Evolutionary conservation across 2,329 filamentous ascomycete genomes (phyloP).

Genomic region (Dichotomopilus funicola): DNA sequence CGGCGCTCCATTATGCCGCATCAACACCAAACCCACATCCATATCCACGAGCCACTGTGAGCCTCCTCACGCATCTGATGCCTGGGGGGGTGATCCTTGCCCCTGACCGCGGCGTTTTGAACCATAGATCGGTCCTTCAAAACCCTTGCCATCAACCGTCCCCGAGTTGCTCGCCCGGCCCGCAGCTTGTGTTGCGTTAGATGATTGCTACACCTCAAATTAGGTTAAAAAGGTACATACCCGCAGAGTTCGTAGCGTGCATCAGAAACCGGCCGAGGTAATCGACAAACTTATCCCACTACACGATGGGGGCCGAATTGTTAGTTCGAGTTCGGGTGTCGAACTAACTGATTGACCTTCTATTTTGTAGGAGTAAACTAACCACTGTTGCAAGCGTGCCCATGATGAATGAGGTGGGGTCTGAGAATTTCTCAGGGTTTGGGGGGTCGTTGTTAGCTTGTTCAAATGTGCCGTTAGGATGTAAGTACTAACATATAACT

Average conservation of each 20-base stretch:
- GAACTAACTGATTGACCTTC: too few species aligned
- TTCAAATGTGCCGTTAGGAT: neutral
- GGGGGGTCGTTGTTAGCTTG: neutral
- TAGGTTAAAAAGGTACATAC: neutral
- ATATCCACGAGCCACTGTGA: too few species aligned
- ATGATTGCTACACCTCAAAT: too few species aligned
- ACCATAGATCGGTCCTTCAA: neutral
- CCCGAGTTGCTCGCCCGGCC: neutral
- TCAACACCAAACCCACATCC: too few species aligned
- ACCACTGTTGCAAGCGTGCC: neutral
- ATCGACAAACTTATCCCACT: neutral
- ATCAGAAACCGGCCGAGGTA: neutral
- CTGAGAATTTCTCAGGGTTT: neutral
- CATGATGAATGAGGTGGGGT: neutral
- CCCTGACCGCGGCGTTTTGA: neutral
- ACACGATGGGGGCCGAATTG: neutral
- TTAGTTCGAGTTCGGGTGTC: too few species aligned
- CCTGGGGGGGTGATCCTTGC: neutral
- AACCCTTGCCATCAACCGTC: neutral
- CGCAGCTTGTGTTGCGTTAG: neutral
- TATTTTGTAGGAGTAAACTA: neutral
- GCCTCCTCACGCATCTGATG: too few species aligned
- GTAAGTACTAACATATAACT: too few species aligned
- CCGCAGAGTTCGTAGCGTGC: neutral
- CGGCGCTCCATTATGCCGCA: too few species aligned